Base-by-base conservation (phyloP, 306 rosid genomes). In the Styphnolobium japonicum region DNA sequence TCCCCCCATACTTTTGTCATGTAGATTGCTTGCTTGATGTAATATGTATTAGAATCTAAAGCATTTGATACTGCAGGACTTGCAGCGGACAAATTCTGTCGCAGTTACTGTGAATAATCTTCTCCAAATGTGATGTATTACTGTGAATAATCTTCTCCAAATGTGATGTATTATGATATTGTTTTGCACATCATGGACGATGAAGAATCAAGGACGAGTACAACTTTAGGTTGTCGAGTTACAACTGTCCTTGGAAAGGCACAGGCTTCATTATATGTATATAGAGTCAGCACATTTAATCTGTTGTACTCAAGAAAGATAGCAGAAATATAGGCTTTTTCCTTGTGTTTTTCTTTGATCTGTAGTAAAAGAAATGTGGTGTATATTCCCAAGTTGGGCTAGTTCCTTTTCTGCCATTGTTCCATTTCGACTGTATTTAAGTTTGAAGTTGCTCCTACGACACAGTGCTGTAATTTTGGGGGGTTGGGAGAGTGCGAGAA, bases 81-180 rank as follows among this genome's bases (percentile, higher is more conserved):
- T 95, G 89, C 98, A 92, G 90, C 84, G 90, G 45, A 95, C 98
- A 16, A 92, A 91, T 87, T 92, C 97, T 22, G 98, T 88, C 4
- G 73, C 93, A 4, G 96, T 90, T 64, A 95, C 98, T 80, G 94
- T 95, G 88, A 95, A 95, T 91, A 95, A 95, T 87, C 97, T 95
- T 85, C 98, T 95, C 71, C 98, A 95, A 79, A 92, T 91, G 95
- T 92, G 94, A 84, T 82, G 63, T 55, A 51, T 21, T 21, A n/a
- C 98, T 80, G 94, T 95, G 88, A 95, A 95, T 91, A 95, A 95
- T 87, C 97, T 95, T 85, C 98, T 95, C 71, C 98, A 95, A 79
- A 92, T 91, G 95, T 92, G 94, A 84, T 82, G 63, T 55, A 51
- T 21, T 21, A n/a, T 65, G 76, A 39, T 67, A 67, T 22, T 60